These are phyloP conservation scores for Angophora floribunda DNA, from an alignment of 345 rosid genomes.

Conservation along the genomic window DNA sequence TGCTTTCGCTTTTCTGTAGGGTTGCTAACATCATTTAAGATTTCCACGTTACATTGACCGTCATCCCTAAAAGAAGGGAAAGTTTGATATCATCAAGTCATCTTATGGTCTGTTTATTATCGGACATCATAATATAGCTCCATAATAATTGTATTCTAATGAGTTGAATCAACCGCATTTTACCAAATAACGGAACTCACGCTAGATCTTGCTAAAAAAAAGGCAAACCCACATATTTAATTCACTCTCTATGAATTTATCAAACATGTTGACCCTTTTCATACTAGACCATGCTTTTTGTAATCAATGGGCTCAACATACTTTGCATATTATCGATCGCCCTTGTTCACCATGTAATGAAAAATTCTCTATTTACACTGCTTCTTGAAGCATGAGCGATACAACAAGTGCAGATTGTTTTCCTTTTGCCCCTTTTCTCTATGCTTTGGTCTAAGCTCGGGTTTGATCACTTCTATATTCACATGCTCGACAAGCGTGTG, in stretches of 20 bases:
- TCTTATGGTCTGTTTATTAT: not conserved
- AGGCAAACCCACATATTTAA: not conserved
- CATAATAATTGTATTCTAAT: not conserved
- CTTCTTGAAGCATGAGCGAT: not conserved
- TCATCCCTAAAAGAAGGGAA: not conserved
- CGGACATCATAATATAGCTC: not conserved
- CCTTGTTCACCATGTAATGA: not conserved
- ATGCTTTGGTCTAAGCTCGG: not conserved
- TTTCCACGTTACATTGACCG: not conserved
- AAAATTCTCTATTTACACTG: not conserved
- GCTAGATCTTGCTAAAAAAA: not conserved
- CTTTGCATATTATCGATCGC: not conserved
- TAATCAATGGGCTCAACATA: not conserved
- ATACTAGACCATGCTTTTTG: not conserved
- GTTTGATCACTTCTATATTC: not conserved
- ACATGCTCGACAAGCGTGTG: not conserved
- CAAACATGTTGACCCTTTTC: not conserved
- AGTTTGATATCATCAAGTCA: not conserved
- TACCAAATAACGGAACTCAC: not conserved
- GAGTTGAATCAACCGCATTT: not conserved
- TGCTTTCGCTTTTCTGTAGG: not conserved
- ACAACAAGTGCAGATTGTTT: not conserved
- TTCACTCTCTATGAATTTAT: not conserved
- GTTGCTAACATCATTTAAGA: not conserved
- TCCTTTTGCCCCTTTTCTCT: not conserved